Percentiles rank a stretch among this genome's conserved stretches.
Evolutionary conservation across 345 rosid genomes (phyloP).

Genomic region (Eucalyptus sideroxylon): DNA sequence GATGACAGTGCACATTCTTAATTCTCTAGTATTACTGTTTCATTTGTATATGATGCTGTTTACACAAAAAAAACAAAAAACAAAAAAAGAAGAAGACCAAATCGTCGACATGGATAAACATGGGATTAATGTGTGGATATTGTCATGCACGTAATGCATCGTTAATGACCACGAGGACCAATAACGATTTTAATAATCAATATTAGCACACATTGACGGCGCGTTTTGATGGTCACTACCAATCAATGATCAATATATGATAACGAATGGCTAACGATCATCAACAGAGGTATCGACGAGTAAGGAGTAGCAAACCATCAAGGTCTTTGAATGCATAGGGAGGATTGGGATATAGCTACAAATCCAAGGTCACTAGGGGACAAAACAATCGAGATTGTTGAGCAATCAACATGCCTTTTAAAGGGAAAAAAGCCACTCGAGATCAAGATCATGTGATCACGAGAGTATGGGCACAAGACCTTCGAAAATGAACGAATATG

Average conservation of each 20-base stretch:
- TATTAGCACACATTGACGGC: neutral
- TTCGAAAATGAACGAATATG: too few relatives aligned
- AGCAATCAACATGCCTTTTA: neutral
- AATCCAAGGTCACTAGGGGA: neutral
- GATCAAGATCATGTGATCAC: neutral
- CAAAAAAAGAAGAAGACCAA: neutral
- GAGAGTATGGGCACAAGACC: neutral
- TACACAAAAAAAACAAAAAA: rapidly evolving
- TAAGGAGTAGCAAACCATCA: neutral
- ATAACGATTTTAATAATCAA: neutral
- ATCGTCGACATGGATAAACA: neutral
- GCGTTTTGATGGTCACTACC: neutral
- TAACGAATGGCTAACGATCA: neutral
- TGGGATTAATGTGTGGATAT: neutral
- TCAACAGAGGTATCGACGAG: too few relatives aligned
- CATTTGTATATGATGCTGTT: neutral
- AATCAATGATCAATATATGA: neutral
- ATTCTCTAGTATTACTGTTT: neutral
- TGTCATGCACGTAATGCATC: neutral
- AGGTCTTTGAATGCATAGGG: neutral
- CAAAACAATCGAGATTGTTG: neutral
- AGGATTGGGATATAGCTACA: neutral
- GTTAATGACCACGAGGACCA: neutral
- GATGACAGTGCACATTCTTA: neutral
- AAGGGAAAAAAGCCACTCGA: neutral